Conservation (phyloP, 1,284 basidiomycete species). For the Pascua sp. region DNA sequence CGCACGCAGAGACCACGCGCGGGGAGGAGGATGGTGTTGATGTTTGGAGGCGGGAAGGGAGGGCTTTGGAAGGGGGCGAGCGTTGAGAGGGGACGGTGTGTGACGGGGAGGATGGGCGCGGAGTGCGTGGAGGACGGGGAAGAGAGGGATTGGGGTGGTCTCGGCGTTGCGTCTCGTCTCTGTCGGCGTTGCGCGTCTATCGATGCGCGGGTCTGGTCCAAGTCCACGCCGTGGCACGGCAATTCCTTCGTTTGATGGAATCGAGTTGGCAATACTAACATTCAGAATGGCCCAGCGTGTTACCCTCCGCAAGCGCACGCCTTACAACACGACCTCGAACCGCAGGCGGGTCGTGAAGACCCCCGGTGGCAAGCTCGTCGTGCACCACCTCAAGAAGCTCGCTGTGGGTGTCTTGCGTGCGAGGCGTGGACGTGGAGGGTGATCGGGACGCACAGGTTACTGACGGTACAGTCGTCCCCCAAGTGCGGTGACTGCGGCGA, state of each 20-base stretch:
- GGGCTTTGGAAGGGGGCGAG: background rate
- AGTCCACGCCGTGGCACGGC: no score
- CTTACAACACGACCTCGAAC: slow-evolving; percentile 99
- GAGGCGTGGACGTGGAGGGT: background rate
- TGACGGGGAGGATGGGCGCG: background rate
- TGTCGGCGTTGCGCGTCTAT: background rate
- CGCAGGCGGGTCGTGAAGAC: slow-evolving; percentile 95
- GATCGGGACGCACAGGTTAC: slow-evolving; percentile 4
- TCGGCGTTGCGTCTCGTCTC: background rate
- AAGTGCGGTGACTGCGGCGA: slow-evolving; percentile 97
- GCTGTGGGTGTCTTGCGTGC: slow-evolving; percentile 38
- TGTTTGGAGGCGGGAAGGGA: background rate
- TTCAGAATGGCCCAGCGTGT: slow-evolving; percentile 93
- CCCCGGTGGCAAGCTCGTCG: slow-evolving; percentile 58
- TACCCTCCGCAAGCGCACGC: slow-evolving; percentile 96
- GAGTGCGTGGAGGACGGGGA: background rate
- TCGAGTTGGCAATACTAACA: slow-evolving; percentile 7
- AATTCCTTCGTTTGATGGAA: no score
- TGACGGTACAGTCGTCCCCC: slow-evolving; percentile 57
- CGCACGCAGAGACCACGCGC: background rate
- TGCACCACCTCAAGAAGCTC: slow-evolving; percentile 53
- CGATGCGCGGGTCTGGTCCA: background rate
- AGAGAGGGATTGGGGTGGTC: background rate
- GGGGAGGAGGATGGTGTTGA: background rate
- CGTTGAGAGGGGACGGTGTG: background rate